Conservation (phyloP, 805 yeast species). For the Yamadazyma sp. region DNA sequence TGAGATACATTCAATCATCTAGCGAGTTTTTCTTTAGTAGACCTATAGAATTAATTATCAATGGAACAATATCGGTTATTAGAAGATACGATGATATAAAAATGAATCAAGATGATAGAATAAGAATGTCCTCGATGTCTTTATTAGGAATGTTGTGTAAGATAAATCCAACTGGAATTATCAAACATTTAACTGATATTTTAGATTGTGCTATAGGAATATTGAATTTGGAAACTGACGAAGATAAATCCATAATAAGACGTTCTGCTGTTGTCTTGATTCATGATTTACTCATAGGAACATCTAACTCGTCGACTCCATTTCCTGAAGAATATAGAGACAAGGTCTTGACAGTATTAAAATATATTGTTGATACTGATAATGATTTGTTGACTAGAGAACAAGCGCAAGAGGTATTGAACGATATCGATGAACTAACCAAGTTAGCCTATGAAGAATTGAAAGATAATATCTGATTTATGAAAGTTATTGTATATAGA, state of each 20-base stretch:
- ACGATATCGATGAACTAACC: slow-evolving; percentile 28
- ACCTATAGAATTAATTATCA: slow-evolving; percentile 40
- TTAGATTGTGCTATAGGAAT: slow-evolving; percentile 79
- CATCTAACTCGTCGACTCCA: slow-evolving; percentile 43
- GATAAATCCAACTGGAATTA: slow-evolving; percentile 53
- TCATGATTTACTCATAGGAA: slow-evolving; percentile 53
- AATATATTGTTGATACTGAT: slow-evolving; percentile 47
- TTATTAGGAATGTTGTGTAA: slow-evolving; percentile 71
- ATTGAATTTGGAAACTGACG: slow-evolving; percentile 51
- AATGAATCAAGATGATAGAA: slow-evolving; percentile 48
- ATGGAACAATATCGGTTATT: slow-evolving; percentile 40
- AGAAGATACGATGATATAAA: slow-evolving; percentile 20
- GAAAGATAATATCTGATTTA: not conserved
- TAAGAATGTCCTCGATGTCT: slow-evolving; percentile 87
- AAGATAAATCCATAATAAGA: slow-evolving; percentile 56
- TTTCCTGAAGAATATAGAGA: slow-evolving; percentile 49
- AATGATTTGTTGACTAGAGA: slow-evolving; percentile 58
- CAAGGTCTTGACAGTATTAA: slow-evolving; percentile 40
- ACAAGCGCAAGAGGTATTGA: slow-evolving; percentile 42
- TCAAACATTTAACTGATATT: slow-evolving; percentile 48
- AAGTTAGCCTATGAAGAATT: slow-evolving; percentile 13
- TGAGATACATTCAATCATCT: slow-evolving; percentile 51
- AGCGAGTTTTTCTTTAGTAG: slow-evolving; percentile 48
- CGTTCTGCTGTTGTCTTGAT: slow-evolving; percentile 72
- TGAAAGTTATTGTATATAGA: too few species aligned